Evolutionary conservation across 306 rosid genomes (phyloP).

Genomic region (Macrotyloma uniflorum): DNA sequence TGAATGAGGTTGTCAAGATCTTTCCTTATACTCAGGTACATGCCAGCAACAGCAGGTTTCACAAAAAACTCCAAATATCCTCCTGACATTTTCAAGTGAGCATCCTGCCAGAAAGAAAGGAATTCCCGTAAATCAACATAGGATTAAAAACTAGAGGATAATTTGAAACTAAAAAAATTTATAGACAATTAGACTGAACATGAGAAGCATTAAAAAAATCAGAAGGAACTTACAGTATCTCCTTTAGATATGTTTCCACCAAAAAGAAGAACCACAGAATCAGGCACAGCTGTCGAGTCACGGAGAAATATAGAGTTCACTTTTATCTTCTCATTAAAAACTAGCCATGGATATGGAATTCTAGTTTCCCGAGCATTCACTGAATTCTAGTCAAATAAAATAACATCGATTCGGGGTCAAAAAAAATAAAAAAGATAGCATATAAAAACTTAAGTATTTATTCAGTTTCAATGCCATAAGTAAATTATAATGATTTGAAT

Average conservation of each 20-base stretch:
- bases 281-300: conserved; percentile 93
- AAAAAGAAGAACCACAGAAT: conserved; percentile 80
- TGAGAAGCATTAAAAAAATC: conserved; percentile 11
- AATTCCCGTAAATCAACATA: conserved; percentile 21
- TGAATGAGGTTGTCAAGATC: conserved; percentile 85
- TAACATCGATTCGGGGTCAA: conserved; percentile 8
- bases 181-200: conserved; percentile 1
- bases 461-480: conserved; percentile 25
- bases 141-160: not conserved
- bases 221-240: conserved; percentile 57
- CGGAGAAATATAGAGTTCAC: conserved; percentile 97
- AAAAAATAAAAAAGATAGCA: conserved; percentile 14
- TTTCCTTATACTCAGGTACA: conserved; percentile 65
- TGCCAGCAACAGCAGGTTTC: conserved; percentile 75
- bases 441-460: conserved; percentile 3
- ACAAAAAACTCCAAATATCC: conserved; percentile 93
- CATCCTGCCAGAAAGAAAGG: conserved; percentile 60
- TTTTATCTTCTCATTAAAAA: conserved; percentile 93
- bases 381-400: conserved; percentile 67
- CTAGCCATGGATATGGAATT: conserved; percentile 95
- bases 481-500: conserved; percentile 23
- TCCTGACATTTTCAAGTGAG: conserved; percentile 88
- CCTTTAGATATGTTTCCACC: conserved; percentile 85
- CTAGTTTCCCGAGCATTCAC: conserved; percentile 87
- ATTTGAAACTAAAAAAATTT: not conserved